Conservation (phyloP, 345 rosid genomes). For the Lepidium africanum region DNA sequence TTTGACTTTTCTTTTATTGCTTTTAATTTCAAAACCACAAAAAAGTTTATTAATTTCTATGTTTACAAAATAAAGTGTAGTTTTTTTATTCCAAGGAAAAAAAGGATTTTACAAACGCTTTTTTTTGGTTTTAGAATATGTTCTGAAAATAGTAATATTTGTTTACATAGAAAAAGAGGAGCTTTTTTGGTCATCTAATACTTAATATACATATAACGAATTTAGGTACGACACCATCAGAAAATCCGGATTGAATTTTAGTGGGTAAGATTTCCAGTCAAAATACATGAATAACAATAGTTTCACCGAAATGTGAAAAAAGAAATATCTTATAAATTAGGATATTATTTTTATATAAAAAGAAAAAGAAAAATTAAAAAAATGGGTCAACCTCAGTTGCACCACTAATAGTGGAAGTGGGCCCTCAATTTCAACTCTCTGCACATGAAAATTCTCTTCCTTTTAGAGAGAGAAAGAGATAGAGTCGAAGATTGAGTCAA, state of each 20-base stretch:
- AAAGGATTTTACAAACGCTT: not conserved
- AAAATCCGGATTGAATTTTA: conserved; percentile 10
- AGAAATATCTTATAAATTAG: not conserved
- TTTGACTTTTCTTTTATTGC: conserved; percentile 10
- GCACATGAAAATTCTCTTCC: conserved; percentile 36
- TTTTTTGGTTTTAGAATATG: not conserved
- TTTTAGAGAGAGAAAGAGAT: conserved; percentile 14
- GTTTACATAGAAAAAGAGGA: not conserved
- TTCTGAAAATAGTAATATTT: not conserved
- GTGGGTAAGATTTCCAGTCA: conserved; percentile 6
- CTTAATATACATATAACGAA: not conserved
- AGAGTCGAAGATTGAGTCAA: conserved; percentile 29
- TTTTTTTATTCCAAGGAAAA: not conserved
- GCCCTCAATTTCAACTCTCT: conserved; percentile 13
- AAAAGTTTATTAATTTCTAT: too few relatives aligned
- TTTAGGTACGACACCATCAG: conserved; percentile 3
- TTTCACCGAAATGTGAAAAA: conserved; percentile 1
- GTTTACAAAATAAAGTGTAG: not conserved
- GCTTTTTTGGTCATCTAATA: not conserved
- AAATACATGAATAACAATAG: not conserved
- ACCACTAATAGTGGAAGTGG: conserved; percentile 20
- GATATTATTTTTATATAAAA: not conserved
- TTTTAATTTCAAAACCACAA: not conserved
- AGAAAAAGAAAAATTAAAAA: not conserved
- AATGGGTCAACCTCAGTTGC: conserved; percentile 25